phyloP scores from a whole-genome alignment of 2,329 filamentous ascomycete genomes.

The Aspergillus awamori region DNA sequence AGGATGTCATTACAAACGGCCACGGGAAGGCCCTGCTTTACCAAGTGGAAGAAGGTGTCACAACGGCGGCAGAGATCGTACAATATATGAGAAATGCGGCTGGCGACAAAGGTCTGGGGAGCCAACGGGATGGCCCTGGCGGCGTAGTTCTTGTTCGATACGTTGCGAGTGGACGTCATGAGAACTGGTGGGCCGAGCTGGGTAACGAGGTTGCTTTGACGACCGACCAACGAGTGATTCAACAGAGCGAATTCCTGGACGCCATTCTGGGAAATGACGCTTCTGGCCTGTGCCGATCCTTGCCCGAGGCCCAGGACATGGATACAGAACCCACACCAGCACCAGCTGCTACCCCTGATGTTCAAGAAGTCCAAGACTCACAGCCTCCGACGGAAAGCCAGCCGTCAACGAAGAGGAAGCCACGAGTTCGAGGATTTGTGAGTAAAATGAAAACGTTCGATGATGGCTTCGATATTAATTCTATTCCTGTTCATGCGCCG shows the following conservation, averaged over 20 bases:
- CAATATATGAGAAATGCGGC: conserved; percentile 74
- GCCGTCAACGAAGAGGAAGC: conserved; percentile 24
- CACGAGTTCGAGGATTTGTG: conserved; percentile 36
- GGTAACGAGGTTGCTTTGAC: conserved; percentile 69
- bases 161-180: conserved; percentile 59
- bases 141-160: conserved; percentile 76
- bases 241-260: conserved; percentile 90
- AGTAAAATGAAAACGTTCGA: conserved; percentile 73
- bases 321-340: conserved; percentile 1
- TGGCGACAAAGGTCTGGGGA: conserved; percentile 71
- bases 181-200: conserved; percentile 71
- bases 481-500: conserved; percentile 40
- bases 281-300: conserved; percentile 67
- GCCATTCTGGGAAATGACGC: conserved; percentile 83
- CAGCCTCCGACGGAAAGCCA: conserved; percentile 24
- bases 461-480: conserved; percentile 56
- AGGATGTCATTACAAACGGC: conserved; percentile 74
- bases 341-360: conserved; percentile 12
- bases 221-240: conserved; percentile 78
- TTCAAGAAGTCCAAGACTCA: conserved; percentile 16
- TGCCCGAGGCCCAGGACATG: conserved; percentile 50
- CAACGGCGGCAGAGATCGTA: conserved; percentile 74
- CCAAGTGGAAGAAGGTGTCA: conserved; percentile 63
- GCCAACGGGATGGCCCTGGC: conserved; percentile 66
- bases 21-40: conserved; percentile 78